Evolutionary conservation across 1,284 basidiomycete genomes (phyloP), one percentile per base, ranked within the genome.

Genomic region (Fomitopsis schrenkii): DNA sequence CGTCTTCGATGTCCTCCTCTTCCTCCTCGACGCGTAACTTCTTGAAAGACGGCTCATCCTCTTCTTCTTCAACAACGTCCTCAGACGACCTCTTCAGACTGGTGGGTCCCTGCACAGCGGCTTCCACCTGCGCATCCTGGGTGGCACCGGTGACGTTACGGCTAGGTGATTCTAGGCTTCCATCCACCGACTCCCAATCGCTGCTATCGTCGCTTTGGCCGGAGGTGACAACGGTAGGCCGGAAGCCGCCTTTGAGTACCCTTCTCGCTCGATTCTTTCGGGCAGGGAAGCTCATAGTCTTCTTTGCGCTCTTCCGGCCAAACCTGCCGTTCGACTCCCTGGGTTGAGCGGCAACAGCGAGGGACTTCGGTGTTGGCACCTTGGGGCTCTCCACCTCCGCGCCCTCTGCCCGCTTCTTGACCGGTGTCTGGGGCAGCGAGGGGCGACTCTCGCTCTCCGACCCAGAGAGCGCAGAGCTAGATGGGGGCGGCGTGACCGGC

Each of bases 261-360:
- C 77, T 74, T 66, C 80, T 76, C 0, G 75, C 72, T 10, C 80
- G 77, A 30, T 78, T 60, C 66, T 70, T 60, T 5, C 67, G 64
- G 41, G 55, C 55, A 30, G 68, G 54, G 58, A 74, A 64, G 60
- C 76, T 76, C 68, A 74, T 78, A 64, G 85, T 85, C 62, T 88
- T 86, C 9, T 77, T 79, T 22, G 76, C 75, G 22, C 72, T 70
- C 67, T 82, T 83, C 73, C 80, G 82, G 44, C 80, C 81, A 58
- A 83, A 83, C 19, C 80, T 74, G 48, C 81, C 81, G 62, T 82
- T 81, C 38, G 72, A 71, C 62, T 80, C 80, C 50, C 81, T 77
- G 7, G 81, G 81, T 63, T 83, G 82, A n/a, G 68, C 68, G 58
- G 80, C 80, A 52, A 82, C 79, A 17, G 79, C 81, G 30, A 80